Evolutionary conservation across 805 yeast species (phyloP).

Genomic region (Starmerella tilneyi): DNA sequence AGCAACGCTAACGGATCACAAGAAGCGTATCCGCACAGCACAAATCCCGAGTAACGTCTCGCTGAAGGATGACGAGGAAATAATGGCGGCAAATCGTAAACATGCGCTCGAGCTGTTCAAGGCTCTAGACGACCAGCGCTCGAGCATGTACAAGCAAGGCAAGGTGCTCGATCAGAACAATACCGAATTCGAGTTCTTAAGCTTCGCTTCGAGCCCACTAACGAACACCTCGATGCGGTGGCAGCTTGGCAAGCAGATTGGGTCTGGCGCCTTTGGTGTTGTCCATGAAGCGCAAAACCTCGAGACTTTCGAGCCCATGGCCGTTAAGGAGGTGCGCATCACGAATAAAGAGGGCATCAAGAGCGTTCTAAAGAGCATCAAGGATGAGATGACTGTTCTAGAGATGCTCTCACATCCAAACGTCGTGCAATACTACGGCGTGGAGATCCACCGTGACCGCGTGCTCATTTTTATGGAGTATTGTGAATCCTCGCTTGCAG

Average conservation of each 20-base stretch:
- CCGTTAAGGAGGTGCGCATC: conserved; percentile 88
- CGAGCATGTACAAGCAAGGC: conserved; percentile 53
- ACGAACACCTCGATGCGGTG: conserved; percentile 69
- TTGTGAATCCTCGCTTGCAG: conserved; percentile 88
- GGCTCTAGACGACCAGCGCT: conserved; percentile 51
- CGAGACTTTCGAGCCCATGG: conserved; percentile 93
- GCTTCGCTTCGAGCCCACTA: conserved; percentile 78
- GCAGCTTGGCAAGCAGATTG: conserved; percentile 91
- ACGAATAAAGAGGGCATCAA: conserved; percentile 80
- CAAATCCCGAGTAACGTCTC: conserved; percentile 33
- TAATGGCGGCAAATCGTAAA: conserved; percentile 49
- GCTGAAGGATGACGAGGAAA: conserved; percentile 44
- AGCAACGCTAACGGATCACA: conserved; percentile 34
- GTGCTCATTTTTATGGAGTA: conserved; percentile 95
- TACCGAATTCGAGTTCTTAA: conserved; percentile 75
- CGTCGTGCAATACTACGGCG: conserved; percentile 92
- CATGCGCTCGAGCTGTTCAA: conserved; percentile 57
- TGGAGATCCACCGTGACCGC: conserved; percentile 90
- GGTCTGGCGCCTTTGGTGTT: conserved; percentile 92
- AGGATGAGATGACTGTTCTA: conserved; percentile 91
- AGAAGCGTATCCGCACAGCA: conserved; percentile 21
- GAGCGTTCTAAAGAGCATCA: conserved; percentile 74
- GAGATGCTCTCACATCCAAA: conserved; percentile 95
- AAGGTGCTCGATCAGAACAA: conserved; percentile 81
- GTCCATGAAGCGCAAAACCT: conserved; percentile 86